These are phyloP conservation scores for Poa pratensis DNA, from an alignment of 176 grass and related monocot species.

Conservation along the genomic window DNA sequence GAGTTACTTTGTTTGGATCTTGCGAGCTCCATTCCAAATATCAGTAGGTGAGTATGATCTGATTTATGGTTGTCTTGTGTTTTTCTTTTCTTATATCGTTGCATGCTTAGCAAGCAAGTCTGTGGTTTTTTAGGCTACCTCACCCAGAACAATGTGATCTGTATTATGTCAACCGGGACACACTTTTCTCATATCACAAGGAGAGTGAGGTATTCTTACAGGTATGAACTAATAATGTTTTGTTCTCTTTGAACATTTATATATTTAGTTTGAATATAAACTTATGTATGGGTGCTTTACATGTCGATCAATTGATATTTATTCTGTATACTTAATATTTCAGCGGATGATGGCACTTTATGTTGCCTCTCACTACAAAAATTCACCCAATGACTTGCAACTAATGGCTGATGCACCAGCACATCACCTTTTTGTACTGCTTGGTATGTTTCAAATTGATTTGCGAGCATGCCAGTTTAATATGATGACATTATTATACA, in stretches of 20 bases:
- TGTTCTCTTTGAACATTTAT: conserved; percentile 7
- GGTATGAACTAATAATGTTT: conserved; percentile 51
- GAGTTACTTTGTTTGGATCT: conserved; percentile 92
- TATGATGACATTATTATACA: neutral
- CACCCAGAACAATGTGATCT: conserved; percentile 80
- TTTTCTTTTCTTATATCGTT: neutral
- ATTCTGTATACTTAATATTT: conserved; percentile 52
- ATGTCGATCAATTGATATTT: conserved; percentile 23
- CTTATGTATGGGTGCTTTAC: neutral
- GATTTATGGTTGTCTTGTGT: neutral
- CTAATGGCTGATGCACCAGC: conserved; percentile 98
- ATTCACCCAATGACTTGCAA: conserved; percentile 99
- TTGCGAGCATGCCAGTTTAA: neutral
- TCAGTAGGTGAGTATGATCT: conserved; percentile 67
- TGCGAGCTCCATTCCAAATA: conserved; percentile 84
- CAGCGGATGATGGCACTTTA: conserved; percentile 99
- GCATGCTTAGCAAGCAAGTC: conserved; percentile 9
- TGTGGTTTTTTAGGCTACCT: conserved; percentile 60
- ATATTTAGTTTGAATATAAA: conserved; percentile 14
- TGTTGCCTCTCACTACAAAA: conserved; percentile 99
- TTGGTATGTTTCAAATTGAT: conserved; percentile 58
- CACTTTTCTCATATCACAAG: conserved; percentile 96
- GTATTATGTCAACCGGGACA: conserved; percentile 98
- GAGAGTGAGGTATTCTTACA: conserved; percentile 95
- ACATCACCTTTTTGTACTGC: conserved; percentile 96